Conservation (phyloP, 129 eudicot genomes). For the Saussurea involucrata region DNA sequence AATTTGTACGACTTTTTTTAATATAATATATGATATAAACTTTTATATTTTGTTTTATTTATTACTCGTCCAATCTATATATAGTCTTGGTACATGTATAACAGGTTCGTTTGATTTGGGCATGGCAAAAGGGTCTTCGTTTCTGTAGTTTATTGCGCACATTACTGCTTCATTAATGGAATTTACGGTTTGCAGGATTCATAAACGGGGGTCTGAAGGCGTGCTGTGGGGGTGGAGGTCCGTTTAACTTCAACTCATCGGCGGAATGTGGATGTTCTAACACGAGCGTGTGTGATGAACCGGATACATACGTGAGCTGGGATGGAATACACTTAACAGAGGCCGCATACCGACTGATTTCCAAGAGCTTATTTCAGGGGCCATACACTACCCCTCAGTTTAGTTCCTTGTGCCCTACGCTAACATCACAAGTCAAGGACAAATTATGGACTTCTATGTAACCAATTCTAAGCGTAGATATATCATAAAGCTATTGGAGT, state of each 20-base stretch:
- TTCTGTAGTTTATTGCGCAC: background rate
- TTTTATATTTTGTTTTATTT: no score
- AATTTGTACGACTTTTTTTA: background rate
- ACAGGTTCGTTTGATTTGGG: no score
- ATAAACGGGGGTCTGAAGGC: constrained; percentile 27
- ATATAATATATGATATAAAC: no score
- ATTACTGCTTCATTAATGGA: background rate
- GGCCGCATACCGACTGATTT: constrained; percentile 34
- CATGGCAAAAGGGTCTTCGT: no score
- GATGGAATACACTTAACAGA: constrained; percentile 65
- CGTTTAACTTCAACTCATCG: constrained; percentile 25
- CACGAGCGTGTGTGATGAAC: constrained; percentile 34
- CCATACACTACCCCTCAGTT: constrained; percentile 25
- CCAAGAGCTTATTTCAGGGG: constrained; percentile 34
- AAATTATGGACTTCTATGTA: background rate
- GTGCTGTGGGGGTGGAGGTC: constrained; percentile 59
- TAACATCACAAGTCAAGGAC: background rate
- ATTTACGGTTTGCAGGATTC: constrained; percentile 39
- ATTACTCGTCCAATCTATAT: no score
- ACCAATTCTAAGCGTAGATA: background rate
- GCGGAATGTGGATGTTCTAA: constrained; percentile 22
- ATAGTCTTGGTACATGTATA: no score
- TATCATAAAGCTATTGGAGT: background rate
- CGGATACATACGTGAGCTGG: constrained; percentile 41
- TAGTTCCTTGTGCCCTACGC: constrained; percentile 10